Conservation (phyloP, 169 alveolate species). For the Plasmodium ovale region DNA sequence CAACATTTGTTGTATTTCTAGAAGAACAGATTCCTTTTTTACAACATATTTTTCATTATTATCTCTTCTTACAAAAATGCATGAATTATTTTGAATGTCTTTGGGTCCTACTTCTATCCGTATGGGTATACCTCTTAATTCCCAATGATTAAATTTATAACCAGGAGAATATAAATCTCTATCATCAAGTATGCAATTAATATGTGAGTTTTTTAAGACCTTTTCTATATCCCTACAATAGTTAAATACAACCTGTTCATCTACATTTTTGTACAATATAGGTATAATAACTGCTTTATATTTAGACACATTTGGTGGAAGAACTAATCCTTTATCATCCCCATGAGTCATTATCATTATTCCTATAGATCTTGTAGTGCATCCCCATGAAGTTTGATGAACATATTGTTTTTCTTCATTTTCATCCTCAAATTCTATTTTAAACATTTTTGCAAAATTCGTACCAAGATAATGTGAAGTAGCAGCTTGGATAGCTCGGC, state of each 20-base stretch:
- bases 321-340: slow-evolving; percentile 97
- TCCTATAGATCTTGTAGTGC: slow-evolving; percentile 97
- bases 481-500: slow-evolving; percentile 99
- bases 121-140: slow-evolving; percentile 99
- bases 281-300: slow-evolving; percentile 97
- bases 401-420: slow-evolving; percentile 92
- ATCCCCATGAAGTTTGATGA: slow-evolving; percentile 99
- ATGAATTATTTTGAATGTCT: slow-evolving; percentile 94
- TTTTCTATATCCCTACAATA: slow-evolving; percentile 80
- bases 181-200: slow-evolving; percentile 88
- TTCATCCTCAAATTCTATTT: slow-evolving; percentile 92
- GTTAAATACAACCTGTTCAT: slow-evolving; percentile 28
- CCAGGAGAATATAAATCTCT: slow-evolving; percentile 99
- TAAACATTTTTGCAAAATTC: slow-evolving; percentile 98
- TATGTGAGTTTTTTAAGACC: slow-evolving; percentile 84
- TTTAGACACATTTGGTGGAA: slow-evolving; percentile 98
- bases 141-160: slow-evolving; percentile 99
- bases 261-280: slow-evolving; percentile 88
- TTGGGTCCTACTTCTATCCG: slow-evolving; percentile 98
- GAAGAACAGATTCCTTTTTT: slow-evolving; percentile 76
- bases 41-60: slow-evolving; percentile 89
- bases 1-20: slow-evolving; percentile 78
- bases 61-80: slow-evolving; percentile 92
- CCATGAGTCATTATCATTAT: slow-evolving; percentile 97
- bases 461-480: slow-evolving; percentile 99